These are phyloP conservation scores for Amanita thiersii DNA, from an alignment of 768 basidiomycete species.

Conservation along the genomic window DNA sequence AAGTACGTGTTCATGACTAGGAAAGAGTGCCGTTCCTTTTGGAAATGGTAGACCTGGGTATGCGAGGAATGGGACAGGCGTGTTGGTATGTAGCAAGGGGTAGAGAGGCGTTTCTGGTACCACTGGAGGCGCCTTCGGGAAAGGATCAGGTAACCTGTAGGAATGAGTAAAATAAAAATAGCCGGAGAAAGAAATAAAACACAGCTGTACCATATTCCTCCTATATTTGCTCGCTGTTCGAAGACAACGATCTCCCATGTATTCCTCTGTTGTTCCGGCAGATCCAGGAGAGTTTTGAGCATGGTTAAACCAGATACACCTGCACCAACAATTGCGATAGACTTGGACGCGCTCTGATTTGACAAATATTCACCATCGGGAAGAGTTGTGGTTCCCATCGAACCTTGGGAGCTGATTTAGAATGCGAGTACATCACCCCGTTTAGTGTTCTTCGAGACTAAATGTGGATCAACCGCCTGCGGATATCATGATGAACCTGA, in stretches of 20 bases:
- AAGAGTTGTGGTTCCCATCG: no score
- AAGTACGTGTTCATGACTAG: constrained; percentile 35
- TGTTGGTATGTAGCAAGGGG: constrained; percentile 45
- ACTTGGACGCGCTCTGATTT: no score
- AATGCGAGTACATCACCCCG: no score
- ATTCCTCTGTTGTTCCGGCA: constrained; percentile 28
- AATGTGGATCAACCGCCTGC: no score
- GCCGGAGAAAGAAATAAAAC: neutral
- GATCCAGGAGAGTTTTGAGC: constrained; percentile 40
- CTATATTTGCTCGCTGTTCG: constrained; percentile 43
- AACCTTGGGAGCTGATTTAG: no score
- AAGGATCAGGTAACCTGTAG: constrained; percentile 25
- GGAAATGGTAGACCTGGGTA: constrained; percentile 48
- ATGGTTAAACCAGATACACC: constrained; percentile 49
- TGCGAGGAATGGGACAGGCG: constrained; percentile 49
- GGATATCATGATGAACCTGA: no score
- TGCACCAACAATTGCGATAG: constrained; percentile 49
- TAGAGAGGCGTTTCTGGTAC: constrained; percentile 51
- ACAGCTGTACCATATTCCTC: constrained; percentile 44
- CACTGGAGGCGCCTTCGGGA: constrained; percentile 26
- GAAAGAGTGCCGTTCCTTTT: constrained; percentile 41
- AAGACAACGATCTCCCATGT: constrained; percentile 43
- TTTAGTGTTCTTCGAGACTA: no score
- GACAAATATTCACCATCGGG: no score
- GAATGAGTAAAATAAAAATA: neutral